phyloP scores from a whole-genome alignment of 148 eudicot genomes.

The Chenopodium quinoa region DNA sequence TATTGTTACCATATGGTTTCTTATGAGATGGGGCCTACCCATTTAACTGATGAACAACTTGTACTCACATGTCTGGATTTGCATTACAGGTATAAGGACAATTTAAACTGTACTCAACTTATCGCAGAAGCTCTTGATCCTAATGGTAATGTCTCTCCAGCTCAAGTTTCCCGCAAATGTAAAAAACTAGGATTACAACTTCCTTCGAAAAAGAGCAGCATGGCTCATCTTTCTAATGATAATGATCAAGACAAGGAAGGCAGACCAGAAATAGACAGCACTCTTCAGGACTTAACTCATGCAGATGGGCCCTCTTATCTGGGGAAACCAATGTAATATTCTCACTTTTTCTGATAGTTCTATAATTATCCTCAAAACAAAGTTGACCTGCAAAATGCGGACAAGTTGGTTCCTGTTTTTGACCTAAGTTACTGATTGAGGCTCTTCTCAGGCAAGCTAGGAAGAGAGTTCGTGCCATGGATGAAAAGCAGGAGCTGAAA shows the following conservation, averaged over 20 bases:
- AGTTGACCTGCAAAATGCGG: not conserved
- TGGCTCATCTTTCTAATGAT: conserved; percentile 15
- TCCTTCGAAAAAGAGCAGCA: conserved; percentile 41
- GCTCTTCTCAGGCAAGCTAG: conserved; percentile 52
- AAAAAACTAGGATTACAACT: conserved; percentile 59
- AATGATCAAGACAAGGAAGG: conserved; percentile 29
- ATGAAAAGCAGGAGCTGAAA: conserved; percentile 57
- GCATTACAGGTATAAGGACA: conserved; percentile 55
- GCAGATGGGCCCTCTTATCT: conserved; percentile 33
- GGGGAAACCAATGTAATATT: conserved; percentile 47
- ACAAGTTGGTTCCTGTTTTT: not conserved
- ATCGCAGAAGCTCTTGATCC: conserved; percentile 63
- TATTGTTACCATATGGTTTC: not conserved
- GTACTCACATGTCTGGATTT: not conserved
- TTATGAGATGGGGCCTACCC: not conserved
- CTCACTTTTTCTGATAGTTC: not conserved
- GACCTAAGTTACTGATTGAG: conserved; percentile 12
- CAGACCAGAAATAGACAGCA: conserved; percentile 15
- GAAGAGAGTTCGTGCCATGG: conserved; percentile 73
- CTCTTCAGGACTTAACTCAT: conserved; percentile 26
- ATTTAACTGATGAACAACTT: not conserved
- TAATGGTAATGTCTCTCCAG: conserved; percentile 51
- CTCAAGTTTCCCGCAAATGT: conserved; percentile 59
- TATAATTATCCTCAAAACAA: not conserved
- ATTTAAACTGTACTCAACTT: conserved; percentile 45